phyloP scores from a whole-genome alignment of 148 eudicot species.

The Chenopodium album region DNA sequence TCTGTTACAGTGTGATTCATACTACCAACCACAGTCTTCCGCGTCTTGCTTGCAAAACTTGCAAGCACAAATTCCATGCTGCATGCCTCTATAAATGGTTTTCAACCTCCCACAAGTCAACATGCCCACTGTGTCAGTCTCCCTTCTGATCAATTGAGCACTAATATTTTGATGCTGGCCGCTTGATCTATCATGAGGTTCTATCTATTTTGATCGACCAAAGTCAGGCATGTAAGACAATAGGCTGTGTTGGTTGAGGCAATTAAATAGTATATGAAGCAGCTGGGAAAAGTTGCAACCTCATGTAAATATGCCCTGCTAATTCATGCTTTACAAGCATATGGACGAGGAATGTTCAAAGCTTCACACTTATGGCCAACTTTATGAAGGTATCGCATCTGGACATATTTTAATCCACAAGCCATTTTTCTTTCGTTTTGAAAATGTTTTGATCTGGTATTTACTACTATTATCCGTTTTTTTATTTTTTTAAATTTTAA shows the following conservation, averaged over 20 bases:
- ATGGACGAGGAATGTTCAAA: not conserved
- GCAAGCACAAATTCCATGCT: constrained; percentile 95
- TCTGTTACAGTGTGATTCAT: constrained; percentile 97
- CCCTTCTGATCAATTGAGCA: constrained; percentile 53
- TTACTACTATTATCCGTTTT: not conserved
- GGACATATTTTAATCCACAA: not conserved
- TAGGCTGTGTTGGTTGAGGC: not conserved
- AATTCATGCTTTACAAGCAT: not conserved
- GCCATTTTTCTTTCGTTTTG: not conserved
- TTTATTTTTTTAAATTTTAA: not conserved
- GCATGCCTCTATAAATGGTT: constrained; percentile 99
- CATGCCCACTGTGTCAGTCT: constrained; percentile 96
- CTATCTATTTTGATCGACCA: not conserved
- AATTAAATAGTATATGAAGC: constrained; percentile 9
- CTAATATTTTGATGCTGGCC: not conserved
- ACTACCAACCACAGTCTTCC: constrained; percentile 84
- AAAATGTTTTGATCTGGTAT: not conserved
- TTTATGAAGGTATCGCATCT: not conserved
- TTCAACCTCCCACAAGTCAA: constrained; percentile 91
- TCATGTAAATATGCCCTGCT: constrained; percentile 2
- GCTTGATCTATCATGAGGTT: constrained; percentile 1
- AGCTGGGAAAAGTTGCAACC: too few relatives aligned
- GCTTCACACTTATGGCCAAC: not conserved
- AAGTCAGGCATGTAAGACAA: not conserved
- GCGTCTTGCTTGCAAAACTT: constrained; percentile 93